Evolutionary conservation across 2,329 filamentous ascomycete genomes (phyloP), one percentile per base, ranked within the genome.

Genomic region (Ophidiomyces ophidiicola): DNA sequence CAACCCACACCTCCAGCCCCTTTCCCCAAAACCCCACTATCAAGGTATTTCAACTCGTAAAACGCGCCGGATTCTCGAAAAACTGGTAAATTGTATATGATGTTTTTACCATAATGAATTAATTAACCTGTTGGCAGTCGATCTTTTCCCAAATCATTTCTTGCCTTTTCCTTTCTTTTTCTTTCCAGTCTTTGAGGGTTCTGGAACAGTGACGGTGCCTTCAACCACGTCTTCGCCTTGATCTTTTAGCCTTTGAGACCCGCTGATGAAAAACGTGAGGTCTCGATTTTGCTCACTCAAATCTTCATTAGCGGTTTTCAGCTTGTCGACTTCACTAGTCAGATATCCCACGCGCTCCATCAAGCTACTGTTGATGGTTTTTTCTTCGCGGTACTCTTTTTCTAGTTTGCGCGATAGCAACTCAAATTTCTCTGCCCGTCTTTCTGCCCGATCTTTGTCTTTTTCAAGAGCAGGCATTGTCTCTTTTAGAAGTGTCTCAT

Each of bases 211-310:
- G n/a, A 78, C 69, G 38, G 72, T 82, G 0, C 82, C 82, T 36
- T 80, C 80, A 48, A 78, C 75, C 25, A 90, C 59, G 57, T 88
- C 82, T n/a, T 80, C 82, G 21, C 76, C 72, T 42, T 74, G 23
- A 72, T 71, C 72, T 62, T 74, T 79, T 50, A 94, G 61, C 60
- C 85, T 88, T 60, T 90, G 78, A 58, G 82, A 76, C 0, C 83
- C 81, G 14, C 77, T 82, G 44, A 94, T 88, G 53, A 88, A 93
- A 70, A 93, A 87, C 36, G 71, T 78, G 55, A 94, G 57, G 56
- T 94, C 88, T 10, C 82, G 73, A 55, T 94, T 93, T 69, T 86
- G 81, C 57, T 93, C 86, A 48, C 78, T 75, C 30, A 94, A 62
- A 49, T 93, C 85, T 26, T 66, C 70, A 48, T 82, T 80, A 58